Evolutionary conservation across 2,329 filamentous ascomycete species (phyloP), one percentile per base, ranked within the genome.

Genomic region (Exophiala sp.): DNA sequence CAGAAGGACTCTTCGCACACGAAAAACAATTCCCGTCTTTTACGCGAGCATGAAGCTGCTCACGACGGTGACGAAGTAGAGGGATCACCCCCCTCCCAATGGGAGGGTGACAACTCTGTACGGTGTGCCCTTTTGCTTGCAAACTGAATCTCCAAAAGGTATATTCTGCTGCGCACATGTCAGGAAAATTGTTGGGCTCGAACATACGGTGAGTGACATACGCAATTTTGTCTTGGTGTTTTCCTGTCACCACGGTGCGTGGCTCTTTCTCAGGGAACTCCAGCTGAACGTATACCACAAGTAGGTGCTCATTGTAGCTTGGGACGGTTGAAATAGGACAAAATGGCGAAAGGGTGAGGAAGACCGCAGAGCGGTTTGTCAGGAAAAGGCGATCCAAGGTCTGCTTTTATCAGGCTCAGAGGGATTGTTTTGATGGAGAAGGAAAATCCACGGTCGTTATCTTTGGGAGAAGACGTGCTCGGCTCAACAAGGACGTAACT

Each of bases 201-300:
- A 58, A 53, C 46, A 39, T 58, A 49, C 56, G 56, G 56, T 58
- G 56, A 55, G 52, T 14, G 18, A 59, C 53, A 45, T 50, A 59
- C 53, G 38, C 57, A 56, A 35, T 16, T 34, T 41, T 49, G 42
- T 38, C 33, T 48, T 46, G 29, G 50, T 32, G 44, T 32, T 11
- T 24, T 45, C 32, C 18, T 43, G 52, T 47, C 54, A 61, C 56
- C 54, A 59, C 47, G 57, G 59, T 50, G 55, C 51, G 55, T 56
- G 53, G 57, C 61, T 61, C 57, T 64, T 64, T 59, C 58, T 54
- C 57, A 60, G 52, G 56, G 61, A 61, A 55, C 59, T 59, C 59
- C 59, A 62, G 57, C 62, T 60, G 55, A 62, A 64, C 49, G 55
- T 54, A 50, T 62, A 61, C 62, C 62, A 64, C 51, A 64, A 51